phyloP scores from a whole-genome alignment of 305 asterid genomes.

The Withania somnifera region DNA sequence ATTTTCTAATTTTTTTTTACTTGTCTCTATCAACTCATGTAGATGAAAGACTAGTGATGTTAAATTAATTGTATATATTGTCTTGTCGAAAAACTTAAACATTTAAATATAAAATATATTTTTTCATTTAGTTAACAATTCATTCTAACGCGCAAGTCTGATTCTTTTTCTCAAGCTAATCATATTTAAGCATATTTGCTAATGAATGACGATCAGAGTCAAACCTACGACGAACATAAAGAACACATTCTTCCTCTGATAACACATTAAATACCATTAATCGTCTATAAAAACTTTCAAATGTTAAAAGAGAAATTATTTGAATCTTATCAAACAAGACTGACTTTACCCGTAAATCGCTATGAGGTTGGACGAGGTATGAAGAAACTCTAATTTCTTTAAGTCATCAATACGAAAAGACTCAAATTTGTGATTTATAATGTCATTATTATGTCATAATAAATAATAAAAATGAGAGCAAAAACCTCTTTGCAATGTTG shows the following conservation, averaged over 20 bases:
- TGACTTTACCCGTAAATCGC: no score
- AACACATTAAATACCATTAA: background rate
- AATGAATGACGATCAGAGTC: background rate
- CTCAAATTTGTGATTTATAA: background rate
- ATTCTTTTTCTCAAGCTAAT: background rate
- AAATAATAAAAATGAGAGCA: background rate
- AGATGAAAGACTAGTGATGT: background rate
- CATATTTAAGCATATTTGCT: background rate
- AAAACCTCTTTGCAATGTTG: background rate
- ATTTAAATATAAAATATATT: background rate
- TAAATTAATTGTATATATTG: background rate
- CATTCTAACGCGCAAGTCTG: no score
- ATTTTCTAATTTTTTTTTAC: background rate
- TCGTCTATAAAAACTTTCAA: background rate
- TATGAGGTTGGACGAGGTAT: no score
- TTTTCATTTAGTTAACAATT: background rate
- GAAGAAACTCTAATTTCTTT: no score
- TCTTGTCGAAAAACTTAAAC: background rate
- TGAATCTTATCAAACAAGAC: no score
- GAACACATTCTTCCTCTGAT: background rate
- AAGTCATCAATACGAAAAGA: background rate
- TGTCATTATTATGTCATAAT: background rate
- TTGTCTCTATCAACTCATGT: background rate
- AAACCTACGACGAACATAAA: background rate
- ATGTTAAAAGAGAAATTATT: no score